A percentile compares a stretch with the other conserved stretches of the same genome.
Evolutionary conservation across 257 asterid species (phyloP).

Genomic region (Phtheirospermum japonicum): DNA sequence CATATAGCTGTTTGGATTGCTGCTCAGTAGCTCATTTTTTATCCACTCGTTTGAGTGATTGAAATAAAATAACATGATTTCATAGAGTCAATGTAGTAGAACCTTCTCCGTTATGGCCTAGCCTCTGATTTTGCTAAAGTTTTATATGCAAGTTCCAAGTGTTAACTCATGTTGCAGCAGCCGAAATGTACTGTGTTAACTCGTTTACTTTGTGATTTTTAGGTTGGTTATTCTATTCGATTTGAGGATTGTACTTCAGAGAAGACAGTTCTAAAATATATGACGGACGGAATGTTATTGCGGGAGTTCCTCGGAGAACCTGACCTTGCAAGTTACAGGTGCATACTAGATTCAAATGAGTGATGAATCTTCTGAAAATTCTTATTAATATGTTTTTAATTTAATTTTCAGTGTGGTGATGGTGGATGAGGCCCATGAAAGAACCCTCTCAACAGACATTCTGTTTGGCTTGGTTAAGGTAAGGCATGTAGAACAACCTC

Average conservation of each 20-base stretch:
- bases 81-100: not conserved
- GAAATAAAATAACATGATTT: slow-evolving; percentile 10
- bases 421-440: slow-evolving; percentile 98
- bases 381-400: slow-evolving; percentile 16
- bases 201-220: slow-evolving; percentile 15
- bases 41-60: slow-evolving; percentile 5
- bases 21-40: slow-evolving; percentile 3
- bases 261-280: slow-evolving; percentile 77
- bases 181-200: slow-evolving; percentile 24
- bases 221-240: slow-evolving; percentile 94
- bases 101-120: not conserved
- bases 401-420: slow-evolving; percentile 67
- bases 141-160: slow-evolving; percentile 13
- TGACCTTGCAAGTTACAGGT: slow-evolving; percentile 90
- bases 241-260: slow-evolving; percentile 95
- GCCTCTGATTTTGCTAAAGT: slow-evolving; percentile 5
- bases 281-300: slow-evolving; percentile 93
- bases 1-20: slow-evolving; percentile 21
- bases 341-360: slow-evolving; percentile 21
- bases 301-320: slow-evolving; percentile 95
- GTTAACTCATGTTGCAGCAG: slow-evolving; percentile 8
- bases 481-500: slow-evolving; percentile 21
- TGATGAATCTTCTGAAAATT: slow-evolving; percentile 18
- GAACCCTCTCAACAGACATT: slow-evolving; percentile 86
- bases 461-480: slow-evolving; percentile 93